A percentile compares a stretch with the other conserved stretches of the same genome.
Evolutionary conservation across 441 rosid species (phyloP).

Genomic region (Bruguiera hainesii): DNA sequence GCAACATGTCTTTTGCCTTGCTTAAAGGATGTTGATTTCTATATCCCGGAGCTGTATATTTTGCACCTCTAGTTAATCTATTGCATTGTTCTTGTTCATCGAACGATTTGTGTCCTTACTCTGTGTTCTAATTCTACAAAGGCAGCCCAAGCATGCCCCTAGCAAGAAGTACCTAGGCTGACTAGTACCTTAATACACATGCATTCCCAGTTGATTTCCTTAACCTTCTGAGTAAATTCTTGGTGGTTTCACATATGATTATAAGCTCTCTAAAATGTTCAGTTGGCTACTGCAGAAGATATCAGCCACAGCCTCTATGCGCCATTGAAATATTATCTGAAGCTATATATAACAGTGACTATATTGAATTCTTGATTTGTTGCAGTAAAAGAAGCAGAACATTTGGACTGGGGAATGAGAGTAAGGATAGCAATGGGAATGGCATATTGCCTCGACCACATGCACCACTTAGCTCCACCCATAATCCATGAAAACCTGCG

Average conservation of each 20-base stretch:
- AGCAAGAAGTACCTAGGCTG: too few species aligned
- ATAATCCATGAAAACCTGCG: constrained; percentile 51
- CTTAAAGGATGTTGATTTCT: not conserved
- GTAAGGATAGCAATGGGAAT: constrained; percentile 80
- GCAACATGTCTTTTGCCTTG: not conserved
- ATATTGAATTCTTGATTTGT: constrained; percentile 12
- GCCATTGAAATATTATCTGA: not conserved
- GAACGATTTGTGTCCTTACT: not conserved
- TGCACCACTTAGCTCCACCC: constrained; percentile 83
- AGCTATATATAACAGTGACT: constrained; percentile 11
- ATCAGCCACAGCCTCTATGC: too few species aligned
- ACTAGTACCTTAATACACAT: too few species aligned
- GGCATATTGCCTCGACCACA: constrained; percentile 87
- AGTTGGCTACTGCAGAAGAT: not conserved
- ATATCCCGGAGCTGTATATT: not conserved
- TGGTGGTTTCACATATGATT: not conserved
- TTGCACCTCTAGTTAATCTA: not conserved
- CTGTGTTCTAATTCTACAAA: not conserved
- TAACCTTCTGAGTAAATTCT: not conserved
- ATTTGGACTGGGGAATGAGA: constrained; percentile 82
- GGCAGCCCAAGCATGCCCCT: too few species aligned
- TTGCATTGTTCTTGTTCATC: not conserved
- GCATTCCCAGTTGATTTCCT: not conserved
- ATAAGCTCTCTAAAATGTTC: too few species aligned
- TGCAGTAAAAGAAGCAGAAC: constrained; percentile 84